These are phyloP conservation scores for Amoebophrya sp. DNA, from an alignment of 169 alveolate genomes.

Conservation along the genomic window DNA sequence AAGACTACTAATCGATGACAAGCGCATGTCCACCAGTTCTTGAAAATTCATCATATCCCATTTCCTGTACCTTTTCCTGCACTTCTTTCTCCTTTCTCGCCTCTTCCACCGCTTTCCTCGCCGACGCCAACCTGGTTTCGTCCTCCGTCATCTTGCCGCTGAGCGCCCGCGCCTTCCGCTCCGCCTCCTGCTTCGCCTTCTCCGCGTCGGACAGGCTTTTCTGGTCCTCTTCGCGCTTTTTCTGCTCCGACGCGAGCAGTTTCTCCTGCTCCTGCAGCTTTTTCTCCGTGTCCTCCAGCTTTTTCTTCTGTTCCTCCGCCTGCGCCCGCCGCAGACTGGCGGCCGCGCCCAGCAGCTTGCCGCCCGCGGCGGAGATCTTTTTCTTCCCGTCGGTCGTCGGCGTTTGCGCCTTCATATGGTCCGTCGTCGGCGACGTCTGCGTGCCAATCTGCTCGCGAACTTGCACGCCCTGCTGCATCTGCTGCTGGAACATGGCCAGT, in stretches of 20 bases:
- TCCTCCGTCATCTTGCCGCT: background rate
- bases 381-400: background rate
- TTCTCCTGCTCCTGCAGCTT: background rate
- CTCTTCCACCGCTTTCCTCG: background rate
- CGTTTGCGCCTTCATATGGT: background rate
- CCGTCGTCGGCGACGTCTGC: background rate
- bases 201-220: background rate
- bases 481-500: background rate
- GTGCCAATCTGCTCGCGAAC: constrained; percentile 8
- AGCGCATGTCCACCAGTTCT: no score
- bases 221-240: background rate
- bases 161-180: background rate
- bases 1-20: no score
- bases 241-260: background rate
- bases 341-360: background rate
- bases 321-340: background rate
- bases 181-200: background rate
- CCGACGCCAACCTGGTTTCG: background rate
- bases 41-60: no score
- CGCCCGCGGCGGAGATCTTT: background rate
- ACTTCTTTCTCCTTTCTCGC: background rate
- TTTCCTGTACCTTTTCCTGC: background rate
- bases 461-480: background rate
- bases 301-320: constrained; percentile 11
- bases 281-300: background rate